phyloP scores from a whole-genome alignment of 139 green algal species.

The Ettlia oleoabundans region DNA sequence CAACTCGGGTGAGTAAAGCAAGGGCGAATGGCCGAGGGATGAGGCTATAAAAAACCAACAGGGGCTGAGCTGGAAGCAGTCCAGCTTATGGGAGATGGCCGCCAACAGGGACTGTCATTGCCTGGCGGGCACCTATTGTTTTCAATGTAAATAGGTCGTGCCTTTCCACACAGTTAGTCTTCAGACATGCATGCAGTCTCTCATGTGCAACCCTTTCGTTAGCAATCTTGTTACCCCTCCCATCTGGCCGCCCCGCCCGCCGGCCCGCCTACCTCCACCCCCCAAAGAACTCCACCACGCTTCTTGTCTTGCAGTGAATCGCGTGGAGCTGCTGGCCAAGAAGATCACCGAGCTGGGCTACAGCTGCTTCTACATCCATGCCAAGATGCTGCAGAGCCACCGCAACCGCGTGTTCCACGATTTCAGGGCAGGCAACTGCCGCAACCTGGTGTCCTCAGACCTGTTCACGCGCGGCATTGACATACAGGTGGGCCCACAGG shows the following conservation, averaged over 20 bases:
- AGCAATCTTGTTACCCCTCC: too few species aligned
- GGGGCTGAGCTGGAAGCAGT: too few species aligned
- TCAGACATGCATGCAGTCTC: too few species aligned
- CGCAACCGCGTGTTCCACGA: constrained; percentile 99
- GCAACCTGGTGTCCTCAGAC: constrained; percentile 92
- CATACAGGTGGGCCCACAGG: constrained; percentile 66
- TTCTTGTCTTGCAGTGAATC: constrained; percentile 13
- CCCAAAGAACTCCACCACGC: not conserved
- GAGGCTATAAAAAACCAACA: too few species aligned
- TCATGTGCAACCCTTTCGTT: too few species aligned
- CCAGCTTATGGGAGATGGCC: too few species aligned
- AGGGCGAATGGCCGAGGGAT: too few species aligned
- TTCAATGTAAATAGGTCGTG: too few species aligned
- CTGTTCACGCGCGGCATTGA: constrained; percentile 90
- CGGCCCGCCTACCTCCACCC: not conserved
- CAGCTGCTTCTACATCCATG: constrained; percentile 99
- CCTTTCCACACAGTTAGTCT: too few species aligned
- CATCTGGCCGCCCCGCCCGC: not conserved
- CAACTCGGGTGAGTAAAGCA: constrained; percentile 94
- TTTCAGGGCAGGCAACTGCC: constrained; percentile 97
- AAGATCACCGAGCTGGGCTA: constrained; percentile 99
- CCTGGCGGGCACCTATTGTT: too few species aligned
- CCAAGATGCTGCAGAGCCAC: constrained; percentile 99
- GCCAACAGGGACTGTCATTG: too few species aligned
- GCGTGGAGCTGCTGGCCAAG: constrained; percentile 98